Base-by-base conservation (phyloP, 106 monocot species). In the Vanilla planifolia region DNA sequence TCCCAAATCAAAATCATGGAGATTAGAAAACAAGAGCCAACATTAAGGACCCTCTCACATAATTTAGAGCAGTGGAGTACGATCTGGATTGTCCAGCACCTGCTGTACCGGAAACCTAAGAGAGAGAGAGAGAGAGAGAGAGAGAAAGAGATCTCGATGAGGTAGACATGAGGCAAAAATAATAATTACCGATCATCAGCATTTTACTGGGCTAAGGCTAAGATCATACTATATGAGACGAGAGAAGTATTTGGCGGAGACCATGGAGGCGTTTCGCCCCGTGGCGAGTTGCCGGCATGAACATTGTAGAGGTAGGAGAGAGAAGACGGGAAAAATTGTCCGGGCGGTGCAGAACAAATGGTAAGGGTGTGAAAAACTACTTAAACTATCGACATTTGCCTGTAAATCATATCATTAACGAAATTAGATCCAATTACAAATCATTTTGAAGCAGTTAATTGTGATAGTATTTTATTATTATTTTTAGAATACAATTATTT, bases 31-130 rank as follows among this genome's bases (percentile, higher is more conserved):
- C 28, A 52, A 34, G 21, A 35, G 13, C 27, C n/a, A 43, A 51
- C 20, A 24, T 22, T 23, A 22, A 13, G 37, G 20, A 35, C 20
- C 17, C 22, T 24, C 89, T 80, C 57, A 96, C 95, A 66, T 91
- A 96, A 50, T 96, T 96, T 13, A 96, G 75, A 9, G 90, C 91
- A 3, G 84, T 88, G 71, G 96, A 96, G 74, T 86, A 91, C 21
- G 80, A 82, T 81, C 96, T 84, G 48, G 68, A 55, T 24, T 59
- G n/a, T 57, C 65, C 37, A n/a, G 60, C 59, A 20, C 57, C 53
- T 4, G 72, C 41, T 20, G 53, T n/a, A 20, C 29, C 43, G 14
- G 71, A 52, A 65, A 67, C 74, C 84, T 81, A 70, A 17, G 53
- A 53, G 35, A 35, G 34, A 33, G 19, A 33, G 35, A 35, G 21